Evolutionary conservation across 306 rosid genomes (phyloP).

Genomic region (Malus sieversii): DNA sequence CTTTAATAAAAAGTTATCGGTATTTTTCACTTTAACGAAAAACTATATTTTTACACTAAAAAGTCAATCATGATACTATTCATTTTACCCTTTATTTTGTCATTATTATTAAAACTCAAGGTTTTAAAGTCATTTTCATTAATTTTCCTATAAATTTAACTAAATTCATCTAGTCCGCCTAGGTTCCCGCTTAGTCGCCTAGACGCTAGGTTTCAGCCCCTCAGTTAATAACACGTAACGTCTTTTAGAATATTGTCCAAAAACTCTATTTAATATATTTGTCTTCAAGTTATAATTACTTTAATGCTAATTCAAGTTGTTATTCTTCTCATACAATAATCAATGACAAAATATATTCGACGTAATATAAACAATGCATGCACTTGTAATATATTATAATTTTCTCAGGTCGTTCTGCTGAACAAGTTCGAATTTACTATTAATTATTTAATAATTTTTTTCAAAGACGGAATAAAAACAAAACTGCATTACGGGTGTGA

Average conservation of each 20-base stretch:
- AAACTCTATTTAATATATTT: neutral
- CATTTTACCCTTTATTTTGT: no score
- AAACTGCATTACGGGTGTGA: neutral
- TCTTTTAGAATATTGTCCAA: no score
- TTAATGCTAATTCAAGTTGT: neutral
- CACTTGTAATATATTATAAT: neutral
- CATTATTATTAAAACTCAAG: no score
- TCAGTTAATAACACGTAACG: accelerated
- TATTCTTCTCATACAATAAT: neutral
- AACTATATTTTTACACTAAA: no score
- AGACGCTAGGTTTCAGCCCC: no score
- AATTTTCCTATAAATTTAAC: no score
- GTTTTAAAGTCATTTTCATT: no score
- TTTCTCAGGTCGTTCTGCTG: neutral
- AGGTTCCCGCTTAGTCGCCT: no score
- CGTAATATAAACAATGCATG: neutral
- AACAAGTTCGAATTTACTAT: neutral
- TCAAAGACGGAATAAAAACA: neutral
- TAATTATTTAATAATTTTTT: neutral
- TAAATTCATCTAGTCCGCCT: no score
- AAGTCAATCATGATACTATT: no score
- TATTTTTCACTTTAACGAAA: no score
- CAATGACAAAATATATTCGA: neutral
- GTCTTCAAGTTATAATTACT: neutral
- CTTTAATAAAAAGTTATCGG: no score